Conservation (phyloP, 2,329 filamentous ascomycete species). For the Herpotrichia juniperi region DNA sequence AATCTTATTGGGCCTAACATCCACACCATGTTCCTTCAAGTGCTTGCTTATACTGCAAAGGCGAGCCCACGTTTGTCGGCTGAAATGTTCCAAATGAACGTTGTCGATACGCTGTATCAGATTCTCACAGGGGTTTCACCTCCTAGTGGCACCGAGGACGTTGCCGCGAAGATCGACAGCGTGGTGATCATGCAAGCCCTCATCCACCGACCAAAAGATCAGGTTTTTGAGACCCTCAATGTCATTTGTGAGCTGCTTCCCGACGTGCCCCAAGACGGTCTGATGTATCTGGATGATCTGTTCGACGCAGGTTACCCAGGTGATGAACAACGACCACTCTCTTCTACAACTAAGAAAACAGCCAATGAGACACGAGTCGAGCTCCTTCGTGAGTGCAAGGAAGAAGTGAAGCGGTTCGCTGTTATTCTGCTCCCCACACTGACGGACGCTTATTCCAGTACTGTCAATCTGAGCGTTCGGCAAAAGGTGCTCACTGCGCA, state of each 20-base stretch:
- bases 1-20: slow-evolving; percentile 94
- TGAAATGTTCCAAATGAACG: slow-evolving; percentile 92
- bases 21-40: slow-evolving; percentile 93
- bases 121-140: slow-evolving; percentile 96
- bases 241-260: slow-evolving; percentile 95
- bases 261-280: slow-evolving; percentile 65
- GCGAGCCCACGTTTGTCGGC: slow-evolving; percentile 86
- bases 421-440: slow-evolving; percentile 92
- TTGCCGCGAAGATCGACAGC: slow-evolving; percentile 87
- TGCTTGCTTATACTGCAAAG: slow-evolving; percentile 86
- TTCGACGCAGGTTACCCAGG: slow-evolving; percentile 57
- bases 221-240: slow-evolving; percentile 96
- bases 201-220: slow-evolving; percentile 92
- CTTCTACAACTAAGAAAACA: slow-evolving; percentile 57
- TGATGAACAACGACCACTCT: slow-evolving; percentile 51
- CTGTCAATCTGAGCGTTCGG: slow-evolving; percentile 90
- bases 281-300: slow-evolving; percentile 59
- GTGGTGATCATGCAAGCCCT: slow-evolving; percentile 98
- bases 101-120: slow-evolving; percentile 97
- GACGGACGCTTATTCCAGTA: slow-evolving; percentile 96
- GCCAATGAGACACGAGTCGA: slow-evolving; percentile 82
- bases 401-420: slow-evolving; percentile 88
- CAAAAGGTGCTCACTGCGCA: slow-evolving; percentile 97
- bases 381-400: slow-evolving; percentile 79
- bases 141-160: slow-evolving; percentile 76